Conservation (phyloP, 768 basidiomycete species). For the Calocera viscosa region DNA sequence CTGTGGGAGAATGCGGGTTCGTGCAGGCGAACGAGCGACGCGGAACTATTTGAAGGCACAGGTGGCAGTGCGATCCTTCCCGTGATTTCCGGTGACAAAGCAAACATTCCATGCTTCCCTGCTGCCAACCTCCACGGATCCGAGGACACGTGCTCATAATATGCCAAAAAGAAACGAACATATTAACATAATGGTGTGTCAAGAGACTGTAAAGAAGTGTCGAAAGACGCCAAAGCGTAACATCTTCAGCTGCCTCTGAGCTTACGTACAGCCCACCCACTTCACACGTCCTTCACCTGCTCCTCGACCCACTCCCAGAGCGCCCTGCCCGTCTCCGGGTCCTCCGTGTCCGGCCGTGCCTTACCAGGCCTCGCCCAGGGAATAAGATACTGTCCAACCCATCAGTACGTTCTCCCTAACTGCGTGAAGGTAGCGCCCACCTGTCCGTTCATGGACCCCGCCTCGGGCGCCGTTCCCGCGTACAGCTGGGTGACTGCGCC, state of each 20-base stretch:
- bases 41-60: neutral
- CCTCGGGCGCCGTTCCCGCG: slow-evolving; percentile 15
- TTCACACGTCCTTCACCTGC: slow-evolving; percentile 25
- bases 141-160: too few species aligned
- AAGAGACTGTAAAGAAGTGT: too few species aligned
- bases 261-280: too few species aligned
- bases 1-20: neutral
- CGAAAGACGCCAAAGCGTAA: too few species aligned
- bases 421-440: too few species aligned
- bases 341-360: slow-evolving; percentile 25
- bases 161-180: too few species aligned
- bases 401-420: too few species aligned
- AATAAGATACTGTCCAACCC: slow-evolving; percentile 37
- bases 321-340: slow-evolving; percentile 28
- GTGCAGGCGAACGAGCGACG: neutral
- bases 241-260: too few species aligned
- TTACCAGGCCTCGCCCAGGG: slow-evolving; percentile 37
- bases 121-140: too few species aligned
- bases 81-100: too few species aligned
- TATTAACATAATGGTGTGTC: too few species aligned
- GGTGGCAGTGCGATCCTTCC: neutral
- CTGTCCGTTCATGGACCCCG: slow-evolving; percentile 10
- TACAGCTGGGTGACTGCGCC: slow-evolving; percentile 18
- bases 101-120: too few species aligned
- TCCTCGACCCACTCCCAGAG: slow-evolving; percentile 40